Base-by-base conservation (phyloP, 345 rosid genomes). In the Rhodamnia argentea region DNA sequence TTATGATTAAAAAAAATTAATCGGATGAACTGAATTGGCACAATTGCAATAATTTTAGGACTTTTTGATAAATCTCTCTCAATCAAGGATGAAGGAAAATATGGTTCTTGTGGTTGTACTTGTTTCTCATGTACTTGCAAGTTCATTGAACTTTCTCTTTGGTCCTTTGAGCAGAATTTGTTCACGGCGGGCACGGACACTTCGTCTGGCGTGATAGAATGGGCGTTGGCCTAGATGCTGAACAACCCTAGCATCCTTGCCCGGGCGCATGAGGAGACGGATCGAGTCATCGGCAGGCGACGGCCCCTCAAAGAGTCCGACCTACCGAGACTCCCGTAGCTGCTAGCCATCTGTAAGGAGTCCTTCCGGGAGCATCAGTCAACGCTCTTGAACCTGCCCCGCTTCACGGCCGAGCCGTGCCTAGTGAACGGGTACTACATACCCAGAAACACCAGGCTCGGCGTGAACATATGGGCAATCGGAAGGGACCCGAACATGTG, bases 121-220 rank as follows among this genome's bases (percentile, higher is more conserved):
- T 23, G 74, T 24, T 22, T 51, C 14, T 37, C 64, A 16, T 0
- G 85, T 22, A 18, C 47, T 44, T 20, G 51, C 74, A 0, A 20
- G 20, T 54, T 37, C 13, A 54, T 40, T 27, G 64, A 42, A 50
- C n/a, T 58, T 32, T 32, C 50, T 54, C 51, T 78, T 23, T 2
- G 13, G 40, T 13, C 6, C 7, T 47, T 27, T 42, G 75, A 44
- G 44, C 57, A 94, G 96, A 90, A 94, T 83, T 82, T 94, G 59
- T 94, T 94, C 88, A 83, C 91, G 2, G 96, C 95, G 3, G 96
- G 96, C 10, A 92, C 94, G 2, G 96, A 94, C 88, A 91, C 96
- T 18, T 89, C 94, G 24, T 93, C 95, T 1, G 93, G 95, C 88
- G 40, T 89, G 32, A 92, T 93, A 44, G 96, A 93, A 83, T 93